Base-by-base conservation (phyloP, 805 yeast species). In the Ogataea trehalophila region DNA sequence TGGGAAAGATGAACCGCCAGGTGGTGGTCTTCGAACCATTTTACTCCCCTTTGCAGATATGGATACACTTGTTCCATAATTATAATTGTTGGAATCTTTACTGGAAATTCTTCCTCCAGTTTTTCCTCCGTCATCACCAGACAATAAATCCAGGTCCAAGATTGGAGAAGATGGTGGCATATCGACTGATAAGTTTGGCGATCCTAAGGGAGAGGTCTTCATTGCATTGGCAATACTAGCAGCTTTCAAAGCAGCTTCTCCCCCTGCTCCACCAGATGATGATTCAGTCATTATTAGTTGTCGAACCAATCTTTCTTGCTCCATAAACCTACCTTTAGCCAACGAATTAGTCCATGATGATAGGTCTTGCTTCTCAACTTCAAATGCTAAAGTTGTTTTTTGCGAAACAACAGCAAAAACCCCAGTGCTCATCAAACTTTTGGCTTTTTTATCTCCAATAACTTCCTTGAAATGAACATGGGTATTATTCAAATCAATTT, bases 381-480 rank as follows among this genome's bases (percentile, higher is more conserved):
- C 83, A 60, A 81, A 77, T 4, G 77, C 70, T 54, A 82, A 76
- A 0, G 87, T 73, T 14, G 77, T 69, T 29, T 65, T 69, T n/a
- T 70, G 69, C 0, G 87, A 80, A 50, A 74, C 75, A 33, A 84
- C 74, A 1, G 81, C 84, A 68, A 84, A 81, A 14, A 68, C 57
- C 0, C 81, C 79, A 4, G 69, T 60, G 2, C 73, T 66, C 2
- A 73, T 73, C 46, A 59, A 50, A 44, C 68, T 61, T 39, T 62
- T 67, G 6, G 63, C 58, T 15, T 64, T 57, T 2, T 62, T 59
- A 16, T 70, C 66, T 11, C 73, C 69, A 5, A 79, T 66, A 16
- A 85, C 69, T 60, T 85, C 92, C 56, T 79, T 83, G 54, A 85
- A 72, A 44, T 67, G 75, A 16, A 80, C 67, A 14, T 77, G 77